phyloP scores from a whole-genome alignment of 2,329 filamentous ascomycete species.

The Microcyclospora pomicola region DNA sequence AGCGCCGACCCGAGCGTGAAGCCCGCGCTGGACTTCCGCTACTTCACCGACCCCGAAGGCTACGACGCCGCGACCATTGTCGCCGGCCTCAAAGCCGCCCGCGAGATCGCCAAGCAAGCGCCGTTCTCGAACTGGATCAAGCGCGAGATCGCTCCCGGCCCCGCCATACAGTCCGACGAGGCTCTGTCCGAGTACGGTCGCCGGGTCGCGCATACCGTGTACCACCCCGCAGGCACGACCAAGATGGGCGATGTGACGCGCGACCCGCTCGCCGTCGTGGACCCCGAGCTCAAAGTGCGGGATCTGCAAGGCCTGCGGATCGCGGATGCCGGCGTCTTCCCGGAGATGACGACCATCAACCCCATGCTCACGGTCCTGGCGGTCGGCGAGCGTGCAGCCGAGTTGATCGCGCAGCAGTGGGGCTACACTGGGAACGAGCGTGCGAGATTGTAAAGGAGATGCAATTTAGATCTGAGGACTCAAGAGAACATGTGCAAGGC shows the following conservation, averaged over 20 bases:
- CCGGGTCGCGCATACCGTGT: slow-evolving; percentile 72
- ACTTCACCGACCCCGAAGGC: slow-evolving; percentile 76
- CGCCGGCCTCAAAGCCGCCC: slow-evolving; percentile 62
- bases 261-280: slow-evolving; percentile 67
- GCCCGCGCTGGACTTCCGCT: slow-evolving; percentile 74
- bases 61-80: slow-evolving; percentile 75
- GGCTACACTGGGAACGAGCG: slow-evolving; percentile 47
- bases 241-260: slow-evolving; percentile 67
- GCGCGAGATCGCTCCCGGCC: slow-evolving; percentile 66
- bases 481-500: no score
- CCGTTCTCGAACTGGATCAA: slow-evolving; percentile 77
- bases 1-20: slow-evolving; percentile 62
- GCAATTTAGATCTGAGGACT: no score
- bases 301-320: slow-evolving; percentile 64
- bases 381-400: slow-evolving; percentile 70
- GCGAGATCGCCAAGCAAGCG: slow-evolving; percentile 57
- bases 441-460: slow-evolving; percentile 34
- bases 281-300: slow-evolving; percentile 55
- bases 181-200: slow-evolving; percentile 71
- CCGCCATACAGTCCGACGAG: slow-evolving; percentile 59
- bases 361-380: slow-evolving; percentile 81
- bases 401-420: slow-evolving; percentile 64
- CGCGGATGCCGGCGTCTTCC: slow-evolving; percentile 78
- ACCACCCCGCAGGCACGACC: slow-evolving; percentile 78
- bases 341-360: slow-evolving; percentile 74